Conservation (phyloP, 75 land plant species). For the Azolla pinnata region DNA sequence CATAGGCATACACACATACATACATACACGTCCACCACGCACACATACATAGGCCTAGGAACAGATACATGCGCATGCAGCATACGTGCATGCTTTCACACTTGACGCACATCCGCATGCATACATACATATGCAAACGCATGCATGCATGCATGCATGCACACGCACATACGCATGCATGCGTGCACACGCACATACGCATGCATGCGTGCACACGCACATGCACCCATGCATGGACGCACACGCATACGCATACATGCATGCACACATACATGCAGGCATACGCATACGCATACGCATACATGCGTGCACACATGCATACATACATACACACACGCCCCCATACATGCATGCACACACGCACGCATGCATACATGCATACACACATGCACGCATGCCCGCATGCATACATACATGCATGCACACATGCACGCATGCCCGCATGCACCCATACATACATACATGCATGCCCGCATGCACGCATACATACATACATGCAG, state of each 20-base stretch:
- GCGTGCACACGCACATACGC: not conserved
- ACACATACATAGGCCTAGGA: too few species aligned
- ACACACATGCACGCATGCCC: too few species aligned
- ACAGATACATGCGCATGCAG: too few species aligned
- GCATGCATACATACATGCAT: too few species aligned
- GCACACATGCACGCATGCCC: too few species aligned
- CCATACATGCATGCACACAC: not conserved
- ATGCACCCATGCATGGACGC: not conserved
- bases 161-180: not conserved
- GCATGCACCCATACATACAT: not conserved
- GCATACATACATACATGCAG: not conserved
- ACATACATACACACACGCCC: slow-evolving; percentile 2
- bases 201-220: not conserved
- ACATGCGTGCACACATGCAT: slow-evolving; percentile 2
- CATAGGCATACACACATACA: too few species aligned
- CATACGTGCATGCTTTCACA: too few species aligned
- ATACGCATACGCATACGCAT: not conserved
- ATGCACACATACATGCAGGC: too few species aligned
- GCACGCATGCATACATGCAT: not conserved
- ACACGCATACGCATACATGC: not conserved
- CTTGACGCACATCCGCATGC: too few species aligned
- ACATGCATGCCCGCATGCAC: not conserved
- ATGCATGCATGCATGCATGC: too few species aligned
- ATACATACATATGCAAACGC: too few species aligned
- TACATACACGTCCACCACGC: too few species aligned